A percentile compares a stretch with the other conserved stretches of the same genome.
Evolutionary conservation across 345 rosid species (phyloP).

Genomic region (Cardiospermum halicacabum): DNA sequence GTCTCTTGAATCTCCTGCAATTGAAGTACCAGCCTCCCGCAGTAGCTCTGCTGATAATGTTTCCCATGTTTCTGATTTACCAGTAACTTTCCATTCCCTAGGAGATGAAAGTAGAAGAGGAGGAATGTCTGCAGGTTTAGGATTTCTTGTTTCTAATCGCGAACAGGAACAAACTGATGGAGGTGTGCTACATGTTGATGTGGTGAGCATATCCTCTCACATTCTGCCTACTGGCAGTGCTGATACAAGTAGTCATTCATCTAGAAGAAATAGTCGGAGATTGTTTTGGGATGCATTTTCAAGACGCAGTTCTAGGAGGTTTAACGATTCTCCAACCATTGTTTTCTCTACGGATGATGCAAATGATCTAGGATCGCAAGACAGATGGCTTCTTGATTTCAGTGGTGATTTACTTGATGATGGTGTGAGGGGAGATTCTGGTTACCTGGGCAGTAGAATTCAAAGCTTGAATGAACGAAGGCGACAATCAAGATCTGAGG

Average conservation of each 20-base stretch:
- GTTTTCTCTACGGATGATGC: constrained; percentile 40
- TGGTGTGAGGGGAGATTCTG: constrained; percentile 37
- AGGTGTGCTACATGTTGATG: constrained; percentile 45
- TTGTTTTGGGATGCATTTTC: constrained; percentile 59
- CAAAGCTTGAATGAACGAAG: constrained; percentile 45
- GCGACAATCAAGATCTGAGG: constrained; percentile 60
- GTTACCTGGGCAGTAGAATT: constrained; percentile 41
- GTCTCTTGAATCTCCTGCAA: constrained; percentile 27
- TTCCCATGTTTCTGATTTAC: constrained; percentile 26
- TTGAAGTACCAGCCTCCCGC: constrained; percentile 19
- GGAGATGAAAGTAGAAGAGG: constrained; percentile 35
- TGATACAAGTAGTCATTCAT: constrained; percentile 37
- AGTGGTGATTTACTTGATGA: constrained; percentile 39
- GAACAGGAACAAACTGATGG: constrained; percentile 36
- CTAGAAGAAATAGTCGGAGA: constrained; percentile 47
- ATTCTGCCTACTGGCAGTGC: constrained; percentile 30
- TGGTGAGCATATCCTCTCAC: constrained; percentile 52
- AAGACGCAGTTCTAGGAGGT: constrained; percentile 44
- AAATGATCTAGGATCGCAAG: constrained; percentile 35
- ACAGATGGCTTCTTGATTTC: constrained; percentile 56
- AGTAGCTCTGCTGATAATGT: constrained; percentile 21
- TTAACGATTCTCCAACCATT: constrained; percentile 34
- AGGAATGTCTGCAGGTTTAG: constrained; percentile 39
- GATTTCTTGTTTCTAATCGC: constrained; percentile 42
- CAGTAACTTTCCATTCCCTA: constrained; percentile 12